Evolutionary conservation across 2,329 filamentous ascomycete genomes (phyloP), one percentile per base, ranked within the genome.

Genomic region (Pseudogymnoascus verrucosus): DNA sequence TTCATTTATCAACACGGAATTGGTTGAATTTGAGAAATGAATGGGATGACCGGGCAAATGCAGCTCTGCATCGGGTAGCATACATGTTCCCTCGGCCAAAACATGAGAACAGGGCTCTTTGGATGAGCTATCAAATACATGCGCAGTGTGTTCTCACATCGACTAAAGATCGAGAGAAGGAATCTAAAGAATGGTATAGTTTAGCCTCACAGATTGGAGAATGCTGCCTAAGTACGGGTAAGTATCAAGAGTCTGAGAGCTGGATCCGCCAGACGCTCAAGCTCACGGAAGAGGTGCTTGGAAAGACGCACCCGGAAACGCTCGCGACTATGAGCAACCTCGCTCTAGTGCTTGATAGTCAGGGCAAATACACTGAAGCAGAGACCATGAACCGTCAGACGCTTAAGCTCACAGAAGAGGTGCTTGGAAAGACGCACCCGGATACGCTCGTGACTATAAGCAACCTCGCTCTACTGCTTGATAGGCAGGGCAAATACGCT

Each of bases 351-450:
- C 54, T 65, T 12, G 14, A 14, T 57, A 65, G 14, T 0, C 64
- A 65, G 57, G 62, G 64, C 19, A 65, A 62, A 51, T 64, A 64
- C 16, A 34, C 57, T 5, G 42, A 65, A 31, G 64, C 62, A 4
- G 64, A 65, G 34, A 12, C 54, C 12, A 37, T 65, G 21, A 16
- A 54, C 37, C 51, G 54, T 19, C 23, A 65, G 36, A 23, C 10
- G 36, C 62, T 65, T 7, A 14, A 64, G 57, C 31, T 65, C 2
- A 34, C 4, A 2, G 47, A 63, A 26, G 42, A 63, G 37, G 54
- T 61, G 47, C 19, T 61, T 34, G 62, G 62, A 14, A 31, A 36
- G n/a, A 62, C 34, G 14, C 26, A 64, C 19, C 19, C 60, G 8
- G 44, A 51, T 5, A 64, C 60, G 31, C 60, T 65, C 11, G 61